Conservation (phyloP, 345 rosid species). For the Corchorus capsularis region DNA sequence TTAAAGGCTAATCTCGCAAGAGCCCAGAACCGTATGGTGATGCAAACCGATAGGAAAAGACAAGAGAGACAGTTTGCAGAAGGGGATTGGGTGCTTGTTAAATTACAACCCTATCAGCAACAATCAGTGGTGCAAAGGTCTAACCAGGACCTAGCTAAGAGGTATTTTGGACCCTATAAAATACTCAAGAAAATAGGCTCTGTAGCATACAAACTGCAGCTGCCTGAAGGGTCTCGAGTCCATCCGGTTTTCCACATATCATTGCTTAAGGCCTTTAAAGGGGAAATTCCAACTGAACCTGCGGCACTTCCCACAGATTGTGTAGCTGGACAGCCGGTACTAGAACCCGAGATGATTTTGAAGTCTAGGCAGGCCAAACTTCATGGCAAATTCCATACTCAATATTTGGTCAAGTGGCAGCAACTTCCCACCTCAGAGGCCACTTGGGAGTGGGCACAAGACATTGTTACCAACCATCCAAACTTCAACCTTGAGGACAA, state of each 20-base stretch:
- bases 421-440: too few species aligned
- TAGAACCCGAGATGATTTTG: too few species aligned
- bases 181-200: neutral
- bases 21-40: neutral
- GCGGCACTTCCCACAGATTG: too few species aligned
- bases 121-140: neutral
- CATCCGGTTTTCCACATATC: conserved; percentile 4
- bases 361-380: too few species aligned
- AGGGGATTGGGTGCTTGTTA: neutral
- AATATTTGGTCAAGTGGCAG: too few species aligned
- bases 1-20: too few species aligned
- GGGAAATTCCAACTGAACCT: too few species aligned
- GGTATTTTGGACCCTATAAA: neutral
- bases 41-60: neutral
- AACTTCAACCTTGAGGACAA: too few species aligned
- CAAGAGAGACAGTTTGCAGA: neutral
- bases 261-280: neutral
- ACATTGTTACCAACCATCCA: too few species aligned
- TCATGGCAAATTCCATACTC: too few species aligned
- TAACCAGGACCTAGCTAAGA: neutral
- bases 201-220: neutral
- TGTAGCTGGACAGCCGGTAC: too few species aligned
- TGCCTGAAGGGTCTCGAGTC: neutral
- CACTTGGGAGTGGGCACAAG: too few species aligned
- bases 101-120: neutral